Conservation (phyloP, 106 monocot genomes). For the Posidonia australis region DNA sequence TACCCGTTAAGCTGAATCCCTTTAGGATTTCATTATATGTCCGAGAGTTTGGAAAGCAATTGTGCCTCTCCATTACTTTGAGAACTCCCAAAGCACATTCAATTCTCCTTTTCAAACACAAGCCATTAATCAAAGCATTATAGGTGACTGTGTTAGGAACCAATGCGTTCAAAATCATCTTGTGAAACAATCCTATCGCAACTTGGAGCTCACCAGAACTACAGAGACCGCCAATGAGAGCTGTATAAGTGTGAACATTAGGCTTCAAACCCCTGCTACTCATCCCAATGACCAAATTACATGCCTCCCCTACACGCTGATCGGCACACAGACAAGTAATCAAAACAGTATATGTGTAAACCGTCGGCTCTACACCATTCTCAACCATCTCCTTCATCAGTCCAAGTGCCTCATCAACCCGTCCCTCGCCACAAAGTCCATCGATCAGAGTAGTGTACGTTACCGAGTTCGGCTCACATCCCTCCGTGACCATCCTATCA, state of each 20-base stretch:
- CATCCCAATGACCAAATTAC: constrained; percentile 48
- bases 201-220: constrained; percentile 24
- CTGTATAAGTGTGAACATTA: constrained; percentile 69
- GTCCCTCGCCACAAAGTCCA: constrained; percentile 38
- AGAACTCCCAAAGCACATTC: constrained; percentile 37
- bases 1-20: constrained; percentile 40
- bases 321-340: constrained; percentile 31
- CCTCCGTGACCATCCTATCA: constrained; percentile 41
- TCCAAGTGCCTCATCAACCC: constrained; percentile 47
- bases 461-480: constrained; percentile 51
- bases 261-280: constrained; percentile 29
- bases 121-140: constrained; percentile 80
- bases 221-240: constrained; percentile 59
- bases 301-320: constrained; percentile 34
- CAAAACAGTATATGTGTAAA: constrained; percentile 46
- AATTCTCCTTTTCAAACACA: constrained; percentile 38
- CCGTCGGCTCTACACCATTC: constrained; percentile 10
- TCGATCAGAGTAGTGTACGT: constrained; percentile 61
- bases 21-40: constrained; percentile 75
- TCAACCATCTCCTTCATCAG: constrained; percentile 58
- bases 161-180: constrained; percentile 43
- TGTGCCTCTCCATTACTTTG: constrained; percentile 35
- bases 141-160: constrained; percentile 47
- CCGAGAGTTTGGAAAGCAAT: constrained; percentile 34
- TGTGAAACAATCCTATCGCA: constrained; percentile 63